These are phyloP conservation scores for Bromus sterilis DNA, from an alignment of 176 grass and related monocot genomes.

Conservation along the genomic window DNA sequence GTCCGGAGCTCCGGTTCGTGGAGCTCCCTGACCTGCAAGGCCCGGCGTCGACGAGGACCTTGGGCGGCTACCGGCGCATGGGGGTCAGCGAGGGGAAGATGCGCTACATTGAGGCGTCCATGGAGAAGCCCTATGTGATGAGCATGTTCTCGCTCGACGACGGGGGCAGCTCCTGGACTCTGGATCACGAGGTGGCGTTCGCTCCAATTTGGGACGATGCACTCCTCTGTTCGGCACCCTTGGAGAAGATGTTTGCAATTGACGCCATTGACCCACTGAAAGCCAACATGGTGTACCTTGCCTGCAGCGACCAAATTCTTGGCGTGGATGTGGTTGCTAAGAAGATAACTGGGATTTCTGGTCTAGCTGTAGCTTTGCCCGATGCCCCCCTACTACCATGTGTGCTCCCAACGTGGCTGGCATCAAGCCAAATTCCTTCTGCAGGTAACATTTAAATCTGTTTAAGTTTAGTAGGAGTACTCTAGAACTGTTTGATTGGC, in stretches of 20 bases:
- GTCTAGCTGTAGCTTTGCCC: not conserved
- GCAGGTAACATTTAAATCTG: not conserved
- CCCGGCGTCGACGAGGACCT: not conserved
- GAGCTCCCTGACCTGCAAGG: not conserved
- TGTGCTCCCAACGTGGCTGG: not conserved
- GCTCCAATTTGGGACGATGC: not conserved
- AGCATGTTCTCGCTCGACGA: not conserved
- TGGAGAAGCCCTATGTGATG: not conserved
- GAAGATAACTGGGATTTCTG: not conserved
- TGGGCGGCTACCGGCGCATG: not conserved
- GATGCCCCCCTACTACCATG: not conserved
- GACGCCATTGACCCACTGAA: not conserved
- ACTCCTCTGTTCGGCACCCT: not conserved
- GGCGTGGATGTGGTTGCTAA: not conserved
- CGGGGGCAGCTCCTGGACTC: not conserved
- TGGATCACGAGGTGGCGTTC: not conserved
- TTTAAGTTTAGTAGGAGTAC: no score
- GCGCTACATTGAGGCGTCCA: constrained; percentile 1
- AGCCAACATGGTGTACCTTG: not conserved
- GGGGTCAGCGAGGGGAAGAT: constrained; percentile 23
- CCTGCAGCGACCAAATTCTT: not conserved
- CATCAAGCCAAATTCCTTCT: not conserved
- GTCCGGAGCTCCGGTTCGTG: not conserved
- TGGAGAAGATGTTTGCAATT: not conserved
- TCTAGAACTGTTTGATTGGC: not conserved